Conservation (phyloP, 441 rosid species). For the Populus trichocarpa region DNA sequence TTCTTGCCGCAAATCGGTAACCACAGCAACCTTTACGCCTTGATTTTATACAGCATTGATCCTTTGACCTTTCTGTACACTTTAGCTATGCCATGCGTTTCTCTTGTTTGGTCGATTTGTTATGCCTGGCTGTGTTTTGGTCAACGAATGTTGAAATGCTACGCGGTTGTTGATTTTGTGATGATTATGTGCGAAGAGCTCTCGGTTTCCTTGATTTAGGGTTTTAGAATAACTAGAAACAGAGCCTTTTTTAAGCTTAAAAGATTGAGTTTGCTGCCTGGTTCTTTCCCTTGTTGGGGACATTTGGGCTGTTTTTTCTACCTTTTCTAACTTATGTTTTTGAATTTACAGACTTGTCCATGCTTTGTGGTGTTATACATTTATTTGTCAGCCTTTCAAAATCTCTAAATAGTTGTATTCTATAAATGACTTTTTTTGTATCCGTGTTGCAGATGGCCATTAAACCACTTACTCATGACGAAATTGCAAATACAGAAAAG, state of each 20-base stretch:
- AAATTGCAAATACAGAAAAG: conserved; percentile 79
- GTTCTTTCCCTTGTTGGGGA: background rate
- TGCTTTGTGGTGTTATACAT: background rate
- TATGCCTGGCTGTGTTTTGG: background rate
- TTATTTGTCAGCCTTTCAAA: background rate
- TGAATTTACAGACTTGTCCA: background rate
- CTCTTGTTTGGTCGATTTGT: background rate
- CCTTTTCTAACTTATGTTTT: no score
- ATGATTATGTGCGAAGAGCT: background rate
- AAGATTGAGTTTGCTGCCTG: background rate
- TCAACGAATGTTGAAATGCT: background rate
- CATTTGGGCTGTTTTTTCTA: background rate
- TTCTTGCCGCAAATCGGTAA: no score
- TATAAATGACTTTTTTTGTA: background rate
- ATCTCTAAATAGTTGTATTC: background rate
- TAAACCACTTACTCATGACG: conserved; percentile 59
- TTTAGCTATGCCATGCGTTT: no score
- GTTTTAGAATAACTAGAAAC: background rate
- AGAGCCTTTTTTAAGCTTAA: background rate
- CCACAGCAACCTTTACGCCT: no score
- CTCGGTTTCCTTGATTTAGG: background rate
- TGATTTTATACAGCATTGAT: no score
- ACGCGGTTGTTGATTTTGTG: background rate
- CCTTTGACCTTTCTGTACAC: no score
- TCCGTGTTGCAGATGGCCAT: conserved; percentile 49